These are phyloP conservation scores for Grosmannia clavigera DNA, from an alignment of 2,329 filamentous ascomycete genomes.

Conservation along the genomic window DNA sequence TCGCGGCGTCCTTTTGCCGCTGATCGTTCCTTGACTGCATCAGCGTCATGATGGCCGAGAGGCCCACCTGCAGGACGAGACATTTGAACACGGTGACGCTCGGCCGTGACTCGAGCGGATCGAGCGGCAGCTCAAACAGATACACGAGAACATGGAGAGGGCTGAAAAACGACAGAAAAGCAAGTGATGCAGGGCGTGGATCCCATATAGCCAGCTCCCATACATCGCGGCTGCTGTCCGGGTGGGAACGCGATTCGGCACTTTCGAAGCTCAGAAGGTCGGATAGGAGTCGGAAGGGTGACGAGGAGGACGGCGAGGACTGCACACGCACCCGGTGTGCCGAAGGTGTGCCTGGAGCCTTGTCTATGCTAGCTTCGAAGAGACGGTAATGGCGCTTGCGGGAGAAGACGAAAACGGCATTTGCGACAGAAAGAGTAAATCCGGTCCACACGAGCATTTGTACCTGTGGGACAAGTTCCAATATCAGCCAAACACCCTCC, in stretches of 20 bases:
- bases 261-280: slow-evolving; percentile 54
- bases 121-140: slow-evolving; percentile 72
- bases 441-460: slow-evolving; percentile 61
- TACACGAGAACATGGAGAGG: slow-evolving; percentile 89
- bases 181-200: slow-evolving; percentile 70
- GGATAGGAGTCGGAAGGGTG: slow-evolving; percentile 64
- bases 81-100: slow-evolving; percentile 79
- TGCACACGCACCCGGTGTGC: slow-evolving; percentile 81
- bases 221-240: slow-evolving; percentile 71
- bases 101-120: slow-evolving; percentile 61
- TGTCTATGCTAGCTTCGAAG: slow-evolving; percentile 77
- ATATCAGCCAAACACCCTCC: slow-evolving; percentile 1
- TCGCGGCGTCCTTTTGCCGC: slow-evolving; percentile 69
- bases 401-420: slow-evolving; percentile 71
- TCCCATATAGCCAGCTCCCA: slow-evolving; percentile 96
- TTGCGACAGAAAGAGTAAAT: slow-evolving; percentile 52
- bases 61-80: slow-evolving; percentile 58
- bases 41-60: slow-evolving; percentile 66
- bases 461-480: slow-evolving; percentile 32
- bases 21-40: slow-evolving; percentile 66
- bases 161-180: slow-evolving; percentile 81
- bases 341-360: slow-evolving; percentile 64
- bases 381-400: slow-evolving; percentile 79
- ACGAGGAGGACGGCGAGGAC: slow-evolving; percentile 59
- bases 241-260: slow-evolving; percentile 74